Percentiles rank a stretch among this genome's conserved stretches.
These are phyloP conservation scores for Chimonanthus praecox DNA, from an alignment of 164 flowering plant species.

Conservation along the genomic window DNA sequence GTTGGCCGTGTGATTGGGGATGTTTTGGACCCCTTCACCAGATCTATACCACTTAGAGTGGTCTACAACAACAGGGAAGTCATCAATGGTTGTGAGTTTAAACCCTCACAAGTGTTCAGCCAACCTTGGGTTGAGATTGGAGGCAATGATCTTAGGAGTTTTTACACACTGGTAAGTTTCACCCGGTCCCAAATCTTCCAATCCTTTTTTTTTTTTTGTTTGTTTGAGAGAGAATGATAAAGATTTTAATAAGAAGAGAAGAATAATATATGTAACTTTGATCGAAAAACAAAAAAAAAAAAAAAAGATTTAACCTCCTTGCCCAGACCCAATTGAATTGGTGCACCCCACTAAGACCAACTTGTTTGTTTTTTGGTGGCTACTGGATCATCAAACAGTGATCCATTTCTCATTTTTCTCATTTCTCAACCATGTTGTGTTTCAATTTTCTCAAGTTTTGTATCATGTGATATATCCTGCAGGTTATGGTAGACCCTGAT, in stretches of 20 bases:
- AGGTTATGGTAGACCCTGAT: constrained; percentile 36
- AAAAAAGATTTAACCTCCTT: no score
- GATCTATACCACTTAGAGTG: constrained; percentile 34
- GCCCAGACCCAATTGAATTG: no score
- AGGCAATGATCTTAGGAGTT: constrained; percentile 51
- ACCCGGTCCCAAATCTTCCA: neutral
- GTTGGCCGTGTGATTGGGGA: constrained; percentile 70
- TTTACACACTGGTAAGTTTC: constrained; percentile 52
- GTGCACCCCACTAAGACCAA: no score
- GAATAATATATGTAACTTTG: no score
- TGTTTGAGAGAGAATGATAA: no score
- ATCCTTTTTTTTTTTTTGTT: no score
- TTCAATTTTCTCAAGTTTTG: neutral
- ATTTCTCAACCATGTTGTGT: no score
- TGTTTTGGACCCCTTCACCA: constrained; percentile 50
- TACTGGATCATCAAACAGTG: no score
- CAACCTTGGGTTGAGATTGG: constrained; percentile 47
- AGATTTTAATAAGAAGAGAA: no score
- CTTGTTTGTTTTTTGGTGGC: no score
- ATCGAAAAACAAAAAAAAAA: no score
- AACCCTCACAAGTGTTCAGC: constrained; percentile 45
- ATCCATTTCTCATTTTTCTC: no score
- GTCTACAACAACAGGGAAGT: constrained; percentile 30
- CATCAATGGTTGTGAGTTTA: constrained; percentile 52
- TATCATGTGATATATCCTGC: neutral